phyloP scores from a whole-genome alignment of 2,329 filamentous ascomycete genomes.

The Botrytis fabae region DNA sequence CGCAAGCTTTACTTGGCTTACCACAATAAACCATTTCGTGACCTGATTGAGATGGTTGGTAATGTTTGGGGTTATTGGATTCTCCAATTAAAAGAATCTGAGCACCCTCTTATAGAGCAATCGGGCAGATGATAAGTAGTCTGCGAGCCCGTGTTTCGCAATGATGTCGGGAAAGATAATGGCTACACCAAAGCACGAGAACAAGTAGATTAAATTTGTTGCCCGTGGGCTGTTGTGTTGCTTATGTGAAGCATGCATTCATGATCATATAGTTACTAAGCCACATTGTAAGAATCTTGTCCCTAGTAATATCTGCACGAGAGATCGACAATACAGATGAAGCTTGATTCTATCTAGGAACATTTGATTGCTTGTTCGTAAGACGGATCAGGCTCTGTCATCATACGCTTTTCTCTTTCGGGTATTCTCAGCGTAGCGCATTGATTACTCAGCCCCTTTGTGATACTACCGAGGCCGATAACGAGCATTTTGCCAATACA shows the following conservation, averaged over 20 bases:
- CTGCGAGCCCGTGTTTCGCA: not conserved
- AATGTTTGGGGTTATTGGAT: not conserved
- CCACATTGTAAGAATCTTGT: not conserved
- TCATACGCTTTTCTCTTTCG: slow-evolving; percentile 7
- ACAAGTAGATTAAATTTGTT: not conserved
- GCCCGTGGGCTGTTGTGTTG: not conserved
- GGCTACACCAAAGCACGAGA: not conserved
- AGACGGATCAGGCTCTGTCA: not conserved
- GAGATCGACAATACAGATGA: not conserved
- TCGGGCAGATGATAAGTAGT: not conserved
- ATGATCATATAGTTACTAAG: not conserved
- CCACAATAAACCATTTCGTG: slow-evolving; percentile 35
- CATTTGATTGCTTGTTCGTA: not conserved
- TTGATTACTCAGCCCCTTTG: not conserved
- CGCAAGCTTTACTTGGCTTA: slow-evolving; percentile 47
- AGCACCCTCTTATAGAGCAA: not conserved
- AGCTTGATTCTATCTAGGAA: not conserved
- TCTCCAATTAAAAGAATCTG: no score
- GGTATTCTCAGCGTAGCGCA: slow-evolving; percentile 23
- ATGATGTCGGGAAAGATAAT: no score
- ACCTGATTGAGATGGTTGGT: not conserved
- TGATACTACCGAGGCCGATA: no score
- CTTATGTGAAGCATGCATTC: not conserved
- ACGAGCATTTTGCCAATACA: no score
- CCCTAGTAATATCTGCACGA: not conserved